Evolutionary conservation across 2,329 filamentous ascomycete species (phyloP), one percentile per base, ranked within the genome.

Genomic region (Aspergillus novoparasiticus): DNA sequence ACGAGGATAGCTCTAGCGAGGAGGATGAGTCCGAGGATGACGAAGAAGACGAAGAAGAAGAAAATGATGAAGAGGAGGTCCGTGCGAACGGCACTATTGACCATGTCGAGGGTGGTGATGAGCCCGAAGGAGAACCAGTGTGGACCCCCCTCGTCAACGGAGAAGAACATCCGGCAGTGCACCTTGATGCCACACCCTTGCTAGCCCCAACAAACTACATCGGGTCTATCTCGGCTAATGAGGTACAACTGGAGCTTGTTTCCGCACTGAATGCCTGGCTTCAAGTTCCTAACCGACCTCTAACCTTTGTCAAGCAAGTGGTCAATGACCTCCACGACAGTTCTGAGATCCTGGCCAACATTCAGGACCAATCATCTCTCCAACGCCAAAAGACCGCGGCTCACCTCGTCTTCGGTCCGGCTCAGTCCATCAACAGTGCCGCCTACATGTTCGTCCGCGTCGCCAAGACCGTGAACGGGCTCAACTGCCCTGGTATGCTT

Each of bases 371-470:
- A 1, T 79, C 79, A 0, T 34, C 62, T 2, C 63, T 78, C 1
- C 70, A 79, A 1, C 71, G 78, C 3, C 76, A 75, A 3, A 70
- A 68, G n/a, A 76, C 78, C 6, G 63, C 78, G 0, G 68, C 76
- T 1, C 79, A 81, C 59, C 64, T 63, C 1, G 69, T 81, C 5
- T 82, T 75, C 60, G 79, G 79, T 0, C 34, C 46, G 5, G 67
- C 70, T 0, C 78, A 80, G 58, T 72, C 77, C 2, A 76, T 81
- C 58, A 80, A 81, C 63, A 69, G 70, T 3, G 74, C 79, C 2
- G 73, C 67, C 5, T 79, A 73, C 63, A 62, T 68, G 43, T 70
- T 74, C 45, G 63, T 75, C 0, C 46, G 66, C n/a, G 73, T 73
- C 0, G 63, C 74, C 2, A 48, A 62, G 1, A 60, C 69, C 6